Evolutionary conservation across 1,284 basidiomycete genomes (phyloP).

Genomic region (Cerioporus squamosus): DNA sequence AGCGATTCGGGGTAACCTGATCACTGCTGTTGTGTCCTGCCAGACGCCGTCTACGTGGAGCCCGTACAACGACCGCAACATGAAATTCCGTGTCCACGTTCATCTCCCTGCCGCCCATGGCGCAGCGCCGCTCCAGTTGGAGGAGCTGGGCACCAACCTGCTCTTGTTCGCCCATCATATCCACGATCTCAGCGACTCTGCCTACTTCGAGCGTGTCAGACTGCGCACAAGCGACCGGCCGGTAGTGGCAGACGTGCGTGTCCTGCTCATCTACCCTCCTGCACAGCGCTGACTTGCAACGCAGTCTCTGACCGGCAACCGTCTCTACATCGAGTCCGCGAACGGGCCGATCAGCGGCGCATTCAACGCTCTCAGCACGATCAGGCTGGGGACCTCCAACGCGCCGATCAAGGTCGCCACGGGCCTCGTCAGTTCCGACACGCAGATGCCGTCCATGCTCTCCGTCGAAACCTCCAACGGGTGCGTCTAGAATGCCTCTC

Average conservation of each 20-base stretch:
- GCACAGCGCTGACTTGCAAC: not conserved
- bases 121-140: constrained; percentile 13
- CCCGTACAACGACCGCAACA: constrained; percentile 4
- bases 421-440: not conserved
- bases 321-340: constrained; percentile 21
- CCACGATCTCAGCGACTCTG: constrained; percentile 19
- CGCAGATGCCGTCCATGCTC: not conserved
- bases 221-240: constrained; percentile 20
- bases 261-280: not conserved
- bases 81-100: constrained; percentile 23
- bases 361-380: constrained; percentile 39
- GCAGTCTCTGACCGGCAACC: constrained; percentile 9
- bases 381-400: constrained; percentile 44
- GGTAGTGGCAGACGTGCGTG: constrained; percentile 21
- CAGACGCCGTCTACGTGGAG: constrained; percentile 19
- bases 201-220: constrained; percentile 21
- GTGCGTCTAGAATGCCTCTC: not conserved
- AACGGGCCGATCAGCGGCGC: constrained; percentile 47
- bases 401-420: constrained; percentile 16
- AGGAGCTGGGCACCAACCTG: constrained; percentile 26
- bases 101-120: constrained; percentile 19
- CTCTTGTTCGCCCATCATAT: constrained; percentile 26
- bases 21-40: too few species aligned
- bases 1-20: not conserved
- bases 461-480: not conserved